Percentiles rank a stretch among this genome's conserved stretches.
Evolutionary conservation across 306 rosid species (phyloP).

Genomic region (Cyclanthera cordifolia): DNA sequence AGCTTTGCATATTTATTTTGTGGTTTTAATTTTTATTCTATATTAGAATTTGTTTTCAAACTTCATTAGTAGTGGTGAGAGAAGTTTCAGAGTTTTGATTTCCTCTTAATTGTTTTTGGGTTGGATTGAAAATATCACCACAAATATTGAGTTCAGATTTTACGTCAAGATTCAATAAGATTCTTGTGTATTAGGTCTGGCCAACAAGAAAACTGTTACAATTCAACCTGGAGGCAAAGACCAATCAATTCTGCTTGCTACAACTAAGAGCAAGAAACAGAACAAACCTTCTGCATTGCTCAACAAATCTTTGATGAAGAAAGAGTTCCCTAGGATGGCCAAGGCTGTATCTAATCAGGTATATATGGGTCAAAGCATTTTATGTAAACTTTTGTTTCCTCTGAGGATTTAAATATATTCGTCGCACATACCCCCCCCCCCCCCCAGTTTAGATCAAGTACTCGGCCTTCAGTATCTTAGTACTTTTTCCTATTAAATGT

Average conservation of each 20-base stretch:
- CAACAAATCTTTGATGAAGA: slow-evolving; percentile 81
- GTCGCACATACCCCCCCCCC: background rate
- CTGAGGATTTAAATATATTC: background rate
- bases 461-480: background rate
- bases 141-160: background rate
- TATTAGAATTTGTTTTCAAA: too few species aligned
- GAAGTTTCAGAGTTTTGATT: too few species aligned
- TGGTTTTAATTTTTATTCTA: too few species aligned
- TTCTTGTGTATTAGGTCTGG: slow-evolving; percentile 48
- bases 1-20: too few species aligned
- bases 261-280: slow-evolving; percentile 81
- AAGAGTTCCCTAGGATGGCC: slow-evolving; percentile 78
- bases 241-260: slow-evolving; percentile 64
- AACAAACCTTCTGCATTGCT: slow-evolving; percentile 65
- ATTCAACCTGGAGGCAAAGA: slow-evolving; percentile 63
- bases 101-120: background rate
- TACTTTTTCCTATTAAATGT: background rate
- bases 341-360: slow-evolving; percentile 79
- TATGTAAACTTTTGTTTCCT: background rate
- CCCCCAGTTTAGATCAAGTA: background rate
- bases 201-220: slow-evolving; percentile 88
- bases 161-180: background rate
- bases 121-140: background rate
- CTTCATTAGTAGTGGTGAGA: too few species aligned
- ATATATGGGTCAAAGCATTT: background rate